These are phyloP conservation scores for Ceratocystis diversiconidia DNA, from an alignment of 2,329 filamentous ascomycete genomes.

Conservation along the genomic window DNA sequence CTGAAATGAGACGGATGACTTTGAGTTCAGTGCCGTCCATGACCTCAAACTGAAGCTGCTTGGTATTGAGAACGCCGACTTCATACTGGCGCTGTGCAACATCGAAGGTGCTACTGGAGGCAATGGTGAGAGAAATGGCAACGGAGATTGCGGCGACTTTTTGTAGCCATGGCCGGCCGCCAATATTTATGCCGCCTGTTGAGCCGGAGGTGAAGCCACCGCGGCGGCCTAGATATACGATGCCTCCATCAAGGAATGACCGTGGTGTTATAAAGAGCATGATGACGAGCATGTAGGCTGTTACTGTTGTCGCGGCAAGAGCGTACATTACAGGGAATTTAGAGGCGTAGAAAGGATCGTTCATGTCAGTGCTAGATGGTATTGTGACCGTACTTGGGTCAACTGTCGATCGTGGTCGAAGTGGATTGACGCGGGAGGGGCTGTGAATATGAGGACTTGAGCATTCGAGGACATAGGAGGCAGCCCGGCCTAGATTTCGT, in stretches of 20 bases:
- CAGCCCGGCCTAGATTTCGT: slow-evolving; percentile 7
- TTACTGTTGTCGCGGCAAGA: slow-evolving; percentile 77
- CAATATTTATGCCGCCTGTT: slow-evolving; percentile 66
- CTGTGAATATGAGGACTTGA: background rate
- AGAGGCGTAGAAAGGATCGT: slow-evolving; percentile 85
- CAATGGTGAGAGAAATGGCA: slow-evolving; percentile 78
- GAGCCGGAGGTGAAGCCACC: slow-evolving; percentile 80
- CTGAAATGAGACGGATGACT: slow-evolving; percentile 80
- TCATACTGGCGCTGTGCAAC: slow-evolving; percentile 73
- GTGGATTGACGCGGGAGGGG: slow-evolving; percentile 4
- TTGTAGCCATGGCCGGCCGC: slow-evolving; percentile 86
- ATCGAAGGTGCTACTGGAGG: slow-evolving; percentile 77
- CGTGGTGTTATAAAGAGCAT: slow-evolving; percentile 92
- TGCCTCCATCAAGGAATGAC: slow-evolving; percentile 76
- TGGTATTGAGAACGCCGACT: slow-evolving; percentile 65
- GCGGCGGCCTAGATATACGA: slow-evolving; percentile 64
- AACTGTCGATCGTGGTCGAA: slow-evolving; percentile 12
- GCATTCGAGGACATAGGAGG: slow-evolving; percentile 9
- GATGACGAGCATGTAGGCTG: slow-evolving; percentile 82
- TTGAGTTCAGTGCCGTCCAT: slow-evolving; percentile 76
- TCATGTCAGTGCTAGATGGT: slow-evolving; percentile 44
- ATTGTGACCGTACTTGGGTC: slow-evolving; percentile 24
- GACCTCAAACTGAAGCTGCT: slow-evolving; percentile 60
- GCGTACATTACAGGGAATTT: slow-evolving; percentile 88
- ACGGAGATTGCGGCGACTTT: slow-evolving; percentile 63